A percentile compares a stretch with the other conserved stretches of the same genome.
phyloP scores from a whole-genome alignment of 2,329 filamentous ascomycete genomes.

The Sporothrix dimorphospora region DNA sequence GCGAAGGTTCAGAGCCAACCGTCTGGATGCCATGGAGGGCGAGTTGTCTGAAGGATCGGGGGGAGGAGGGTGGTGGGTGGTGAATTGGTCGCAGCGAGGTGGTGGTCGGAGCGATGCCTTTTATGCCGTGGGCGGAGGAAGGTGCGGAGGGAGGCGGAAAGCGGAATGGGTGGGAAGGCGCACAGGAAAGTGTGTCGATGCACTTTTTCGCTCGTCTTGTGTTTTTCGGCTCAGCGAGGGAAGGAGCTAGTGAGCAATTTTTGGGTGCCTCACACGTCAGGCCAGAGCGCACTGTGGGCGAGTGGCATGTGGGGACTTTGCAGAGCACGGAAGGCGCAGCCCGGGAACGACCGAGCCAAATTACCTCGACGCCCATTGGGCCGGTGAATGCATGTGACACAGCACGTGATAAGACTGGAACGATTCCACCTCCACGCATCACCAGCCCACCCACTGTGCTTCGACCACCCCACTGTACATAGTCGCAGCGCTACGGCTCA shows the following conservation, averaged over 20 bases:
- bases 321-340: slow-evolving; percentile 18
- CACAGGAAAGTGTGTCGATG: slow-evolving; percentile 28
- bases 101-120: slow-evolving; percentile 7
- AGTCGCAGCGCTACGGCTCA: slow-evolving; percentile 11
- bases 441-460: slow-evolving; percentile 2
- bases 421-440: neutral
- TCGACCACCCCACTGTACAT: neutral
- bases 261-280: slow-evolving; percentile 33
- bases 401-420: slow-evolving; percentile 4
- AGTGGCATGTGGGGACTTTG: slow-evolving; percentile 12
- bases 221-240: slow-evolving; percentile 30
- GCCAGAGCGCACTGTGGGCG: slow-evolving; percentile 15
- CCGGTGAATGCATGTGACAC: slow-evolving; percentile 10
- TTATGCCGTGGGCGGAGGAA: slow-evolving; percentile 8
- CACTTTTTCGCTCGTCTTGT: slow-evolving; percentile 29
- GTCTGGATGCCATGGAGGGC: slow-evolving; percentile 86
- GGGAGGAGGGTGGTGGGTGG: slow-evolving; percentile 47
- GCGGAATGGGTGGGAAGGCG: slow-evolving; percentile 35
- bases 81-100: slow-evolving; percentile 40
- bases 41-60: neutral
- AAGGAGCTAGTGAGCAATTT: slow-evolving; percentile 30
- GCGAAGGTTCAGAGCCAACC: slow-evolving; percentile 93
- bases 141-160: slow-evolving; percentile 32
- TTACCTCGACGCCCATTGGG: slow-evolving; percentile 28
- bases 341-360: slow-evolving; percentile 33